A percentile compares a stretch with the other conserved stretches of the same genome.
Evolutionary conservation across 164 flowering plant species (phyloP).

Genomic region (Aristolochia californica): DNA sequence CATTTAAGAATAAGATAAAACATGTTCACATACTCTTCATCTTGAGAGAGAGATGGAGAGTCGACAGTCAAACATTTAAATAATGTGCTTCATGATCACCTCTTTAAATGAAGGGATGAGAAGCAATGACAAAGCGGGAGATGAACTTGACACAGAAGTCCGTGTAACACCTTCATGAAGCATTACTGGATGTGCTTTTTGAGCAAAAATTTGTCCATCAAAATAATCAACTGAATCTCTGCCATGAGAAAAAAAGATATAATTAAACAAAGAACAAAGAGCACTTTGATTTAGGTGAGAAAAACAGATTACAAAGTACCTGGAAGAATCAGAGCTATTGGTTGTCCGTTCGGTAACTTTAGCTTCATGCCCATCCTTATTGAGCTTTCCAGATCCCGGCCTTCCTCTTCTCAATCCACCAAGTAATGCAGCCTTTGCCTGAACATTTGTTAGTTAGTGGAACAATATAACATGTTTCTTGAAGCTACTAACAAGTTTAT

Average conservation of each 20-base stretch:
- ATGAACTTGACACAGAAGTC: slow-evolving; percentile 29
- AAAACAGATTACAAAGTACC: slow-evolving; percentile 20
- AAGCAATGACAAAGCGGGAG: slow-evolving; percentile 53
- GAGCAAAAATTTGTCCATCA: slow-evolving; percentile 44
- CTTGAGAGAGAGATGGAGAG: too few species aligned
- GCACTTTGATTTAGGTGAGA: too few species aligned
- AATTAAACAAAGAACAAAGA: neutral
- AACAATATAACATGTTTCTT: neutral
- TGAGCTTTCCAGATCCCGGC: slow-evolving; percentile 34
- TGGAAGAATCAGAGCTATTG: slow-evolving; percentile 46
- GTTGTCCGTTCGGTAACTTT: slow-evolving; percentile 31
- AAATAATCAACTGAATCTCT: slow-evolving; percentile 48
- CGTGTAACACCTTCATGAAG: slow-evolving; percentile 50
- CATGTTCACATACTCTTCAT: too few species aligned
- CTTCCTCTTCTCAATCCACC: slow-evolving; percentile 60
- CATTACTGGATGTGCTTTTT: slow-evolving; percentile 39
- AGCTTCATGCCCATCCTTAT: slow-evolving; percentile 40
- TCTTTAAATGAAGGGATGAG: slow-evolving; percentile 83
- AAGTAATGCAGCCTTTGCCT: slow-evolving; percentile 90
- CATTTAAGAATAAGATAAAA: too few species aligned
- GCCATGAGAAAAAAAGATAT: slow-evolving; percentile 9
- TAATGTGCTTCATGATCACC: slow-evolving; percentile 24
- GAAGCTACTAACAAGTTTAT: neutral
- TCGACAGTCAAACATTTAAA: too few species aligned
- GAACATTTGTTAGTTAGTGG: slow-evolving; percentile 2